Conservation (phyloP, 768 basidiomycete species). For the Serpula lacrymans region DNA sequence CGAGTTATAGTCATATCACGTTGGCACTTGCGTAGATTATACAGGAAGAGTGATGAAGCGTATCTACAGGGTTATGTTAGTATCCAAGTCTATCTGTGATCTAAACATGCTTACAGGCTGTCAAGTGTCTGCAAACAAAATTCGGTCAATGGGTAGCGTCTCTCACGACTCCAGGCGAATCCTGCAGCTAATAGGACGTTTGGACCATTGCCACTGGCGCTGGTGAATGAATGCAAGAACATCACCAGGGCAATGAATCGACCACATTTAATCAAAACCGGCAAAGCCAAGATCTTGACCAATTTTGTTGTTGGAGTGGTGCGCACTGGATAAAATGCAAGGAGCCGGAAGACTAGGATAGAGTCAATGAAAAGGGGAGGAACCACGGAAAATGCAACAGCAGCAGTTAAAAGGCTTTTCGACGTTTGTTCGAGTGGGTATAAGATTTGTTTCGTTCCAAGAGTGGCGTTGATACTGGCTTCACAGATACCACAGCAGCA, state of each 20-base stretch:
- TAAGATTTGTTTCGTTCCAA: conserved; percentile 5
- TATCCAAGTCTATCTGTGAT: background rate
- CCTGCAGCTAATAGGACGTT: conserved; percentile 1
- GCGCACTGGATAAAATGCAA: conserved; percentile 30
- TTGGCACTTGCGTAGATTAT: conserved; percentile 13
- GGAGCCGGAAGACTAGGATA: conserved; percentile 33
- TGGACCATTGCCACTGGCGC: conserved; percentile 7
- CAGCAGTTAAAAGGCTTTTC: conserved; percentile 15
- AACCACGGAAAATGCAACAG: conserved; percentile 20
- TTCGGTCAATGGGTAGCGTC: conserved; percentile 21
- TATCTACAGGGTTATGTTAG: conserved; percentile 12
- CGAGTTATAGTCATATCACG: conserved; percentile 1
- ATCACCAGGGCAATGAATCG: conserved; percentile 21
- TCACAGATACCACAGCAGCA: conserved; percentile 21
- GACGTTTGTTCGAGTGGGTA: conserved; percentile 15
- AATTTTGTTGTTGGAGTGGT: conserved; percentile 11
- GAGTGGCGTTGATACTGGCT: conserved; percentile 18
- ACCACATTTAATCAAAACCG: conserved; percentile 27
- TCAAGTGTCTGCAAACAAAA: conserved; percentile 33
- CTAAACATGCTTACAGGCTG: conserved; percentile 24
- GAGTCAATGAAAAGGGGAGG: conserved; percentile 35
- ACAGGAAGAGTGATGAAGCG: conserved; percentile 25
- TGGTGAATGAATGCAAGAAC: conserved; percentile 1
- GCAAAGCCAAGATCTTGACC: conserved; percentile 23
- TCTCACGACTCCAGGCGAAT: background rate